Evolutionary conservation across 1,284 basidiomycete species (phyloP), one percentile per base, ranked within the genome.

Genomic region (Tetrapyrgos nigripes): DNA sequence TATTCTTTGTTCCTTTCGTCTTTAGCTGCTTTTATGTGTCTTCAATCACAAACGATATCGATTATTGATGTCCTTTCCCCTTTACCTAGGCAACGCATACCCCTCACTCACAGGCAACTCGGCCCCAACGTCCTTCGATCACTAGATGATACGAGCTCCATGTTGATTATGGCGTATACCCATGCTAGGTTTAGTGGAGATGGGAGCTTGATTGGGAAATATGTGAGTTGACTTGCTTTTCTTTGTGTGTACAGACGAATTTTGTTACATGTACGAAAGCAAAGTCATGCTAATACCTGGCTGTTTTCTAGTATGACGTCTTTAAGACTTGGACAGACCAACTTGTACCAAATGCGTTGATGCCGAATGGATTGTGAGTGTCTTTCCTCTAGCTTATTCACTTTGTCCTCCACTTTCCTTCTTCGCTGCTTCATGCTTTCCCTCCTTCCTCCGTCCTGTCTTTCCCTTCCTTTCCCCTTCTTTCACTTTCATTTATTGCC

Each of bases 91-190:
- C 37, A 17, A 11, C 4, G 5, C 17, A 4, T 40, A 40, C 37
- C 37, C 37, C 19, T 40, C 37, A 40, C 13, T 40, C 17, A 11
- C 13, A 40, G 37, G 37, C 37, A 40, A 40, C 37, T n/a, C 37
- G 6, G 13, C 17, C 13, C 17, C 37, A n/a, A 40, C n/a, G 19
- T 14, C 31, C 14, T 40, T 9, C 19, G 37, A 9, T 4, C 14
- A 17, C 37, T 40, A 40, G 37, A 40, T 9, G 64, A 61, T 54
- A 57, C 59, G 13, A 57, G 57, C n/a, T 57, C 60, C 35, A 68
- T 68, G 63, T 50, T 68, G 5, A 64, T 64, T 29, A 66, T 68
- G 65, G 50, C 46, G n/a, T 66, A 61, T 52, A 57, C 62, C 19
- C 64, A 66, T 29, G 63, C 63, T 4, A 59, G 52, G n/a, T 59